A percentile compares a stretch with the other conserved stretches of the same genome.
Evolutionary conservation across 2,329 filamentous ascomycete genomes (phyloP).

Genomic region (Colletotrichum karsti): DNA sequence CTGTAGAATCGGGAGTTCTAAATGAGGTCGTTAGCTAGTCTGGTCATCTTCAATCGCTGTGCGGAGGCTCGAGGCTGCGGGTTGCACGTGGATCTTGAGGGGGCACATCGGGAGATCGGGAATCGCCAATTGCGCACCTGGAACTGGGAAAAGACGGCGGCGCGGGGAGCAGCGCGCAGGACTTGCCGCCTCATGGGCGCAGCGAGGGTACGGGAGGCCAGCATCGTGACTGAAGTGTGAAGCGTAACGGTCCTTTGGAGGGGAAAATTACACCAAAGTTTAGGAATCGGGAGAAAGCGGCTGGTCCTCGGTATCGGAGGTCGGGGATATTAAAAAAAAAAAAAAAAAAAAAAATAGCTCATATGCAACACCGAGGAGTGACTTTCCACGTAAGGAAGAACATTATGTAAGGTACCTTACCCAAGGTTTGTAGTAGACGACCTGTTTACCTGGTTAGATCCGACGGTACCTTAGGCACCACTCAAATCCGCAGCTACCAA

Average conservation of each 20-base stretch:
- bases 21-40: conserved; percentile 12
- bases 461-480: too few relatives aligned
- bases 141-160: conserved; percentile 54
- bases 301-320: conserved; percentile 12
- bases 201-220: conserved; percentile 82
- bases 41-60: conserved; percentile 5
- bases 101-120: conserved; percentile 34
- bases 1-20: conserved; percentile 71
- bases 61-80: conserved; percentile 7
- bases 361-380: too few relatives aligned
- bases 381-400: too few relatives aligned
- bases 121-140: conserved; percentile 60
- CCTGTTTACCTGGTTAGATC: too few relatives aligned
- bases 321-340: conserved; percentile 24
- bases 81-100: conserved; percentile 1
- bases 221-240: conserved; percentile 68
- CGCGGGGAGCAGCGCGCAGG: conserved; percentile 74
- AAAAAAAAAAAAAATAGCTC: too few relatives aligned
- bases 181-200: conserved; percentile 80
- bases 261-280: conserved; percentile 30
- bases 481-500: too few relatives aligned
- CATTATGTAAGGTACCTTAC: too few relatives aligned
- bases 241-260: conserved; percentile 25
- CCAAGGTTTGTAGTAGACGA: too few relatives aligned
- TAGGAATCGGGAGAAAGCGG: conserved; percentile 27